Conservation (phyloP, 345 rosid genomes). For the Raphanus sativus region DNA sequence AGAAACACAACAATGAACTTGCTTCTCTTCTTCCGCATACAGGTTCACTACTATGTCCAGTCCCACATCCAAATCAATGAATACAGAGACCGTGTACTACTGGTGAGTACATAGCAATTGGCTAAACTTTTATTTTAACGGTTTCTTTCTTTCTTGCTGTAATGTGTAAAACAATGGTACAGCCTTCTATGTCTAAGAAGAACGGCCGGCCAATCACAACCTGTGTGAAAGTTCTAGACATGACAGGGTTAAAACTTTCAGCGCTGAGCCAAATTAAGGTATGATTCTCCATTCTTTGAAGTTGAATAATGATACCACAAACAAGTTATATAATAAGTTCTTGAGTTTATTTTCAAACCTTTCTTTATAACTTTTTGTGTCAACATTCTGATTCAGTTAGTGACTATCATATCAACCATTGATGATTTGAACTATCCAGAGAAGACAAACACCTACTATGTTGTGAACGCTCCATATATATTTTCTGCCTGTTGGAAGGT, state of each 20-base stretch:
- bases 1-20: no score
- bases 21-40: conserved; percentile 17
- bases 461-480: conserved; percentile 87
- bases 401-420: conserved; percentile 77
- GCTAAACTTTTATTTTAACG: not conserved
- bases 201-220: conserved; percentile 78
- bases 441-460: conserved; percentile 82
- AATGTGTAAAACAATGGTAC: conserved; percentile 27
- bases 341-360: not conserved
- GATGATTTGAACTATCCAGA: conserved; percentile 98
- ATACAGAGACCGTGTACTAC: conserved; percentile 75
- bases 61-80: conserved; percentile 97
- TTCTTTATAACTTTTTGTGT: not conserved
- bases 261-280: conserved; percentile 91
- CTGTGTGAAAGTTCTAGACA: conserved; percentile 84
- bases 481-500: conserved; percentile 98
- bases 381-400: conserved; percentile 52
- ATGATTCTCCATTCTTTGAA: no score
- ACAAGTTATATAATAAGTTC: not conserved
- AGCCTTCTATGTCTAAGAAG: conserved; percentile 84
- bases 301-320: not conserved
- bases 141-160: conserved; percentile 4
- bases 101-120: conserved; percentile 54
- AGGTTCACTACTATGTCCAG: conserved; percentile 91
- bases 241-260: conserved; percentile 90